Evolutionary conservation across 345 rosid species (phyloP), one percentile per base, ranked within the genome.

Genomic region (Nephelium lappaceum): DNA sequence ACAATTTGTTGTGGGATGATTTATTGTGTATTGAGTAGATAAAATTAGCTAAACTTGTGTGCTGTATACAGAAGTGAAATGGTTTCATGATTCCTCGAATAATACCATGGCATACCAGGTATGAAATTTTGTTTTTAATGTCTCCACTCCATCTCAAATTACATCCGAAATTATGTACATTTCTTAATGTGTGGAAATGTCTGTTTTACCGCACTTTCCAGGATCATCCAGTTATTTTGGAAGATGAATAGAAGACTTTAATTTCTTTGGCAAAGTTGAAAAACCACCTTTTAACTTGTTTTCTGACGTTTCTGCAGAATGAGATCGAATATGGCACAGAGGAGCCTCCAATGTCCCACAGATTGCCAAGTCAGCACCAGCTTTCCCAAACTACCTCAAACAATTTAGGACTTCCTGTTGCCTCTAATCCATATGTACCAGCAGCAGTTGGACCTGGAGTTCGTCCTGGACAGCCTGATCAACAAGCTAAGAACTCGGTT

Each of bases 271-370:
- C 5, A 14, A 12, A 41, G 19, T 79, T 21, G 11, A 51, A 39
- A 19, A 55, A 31, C 36, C 51, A 24, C 53, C 38, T 62, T 31
- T 45, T 66, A 3, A 69, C 19, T 21, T 27, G 3, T 67, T 31
- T 38, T 61, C n/a, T 41, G 53, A 5, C 70, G 43, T 64, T 77
- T 81, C 11, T 82, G 77, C 83, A 95, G 98, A 92, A 91, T 80
- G 98, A 91, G 76, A 84, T 95, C 39, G 98, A 93, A 53, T 82
- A 79, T 80, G 85, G 90, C 39, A 84, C 84, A 67, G 97, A 92
- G 65, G 98, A 93, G 60, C 75, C 89, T 8, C 75, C 93, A 2
- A 71, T 81, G 71, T 88, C 90, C 38, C 91, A 90, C 19, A 76
- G 86, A 79, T 82, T 79, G 38, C 83, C 87, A 16, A 43, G 81